Base-by-base conservation (phyloP, 2,329 filamentous ascomycete species). In the Ophiostoma populinum region DNA sequence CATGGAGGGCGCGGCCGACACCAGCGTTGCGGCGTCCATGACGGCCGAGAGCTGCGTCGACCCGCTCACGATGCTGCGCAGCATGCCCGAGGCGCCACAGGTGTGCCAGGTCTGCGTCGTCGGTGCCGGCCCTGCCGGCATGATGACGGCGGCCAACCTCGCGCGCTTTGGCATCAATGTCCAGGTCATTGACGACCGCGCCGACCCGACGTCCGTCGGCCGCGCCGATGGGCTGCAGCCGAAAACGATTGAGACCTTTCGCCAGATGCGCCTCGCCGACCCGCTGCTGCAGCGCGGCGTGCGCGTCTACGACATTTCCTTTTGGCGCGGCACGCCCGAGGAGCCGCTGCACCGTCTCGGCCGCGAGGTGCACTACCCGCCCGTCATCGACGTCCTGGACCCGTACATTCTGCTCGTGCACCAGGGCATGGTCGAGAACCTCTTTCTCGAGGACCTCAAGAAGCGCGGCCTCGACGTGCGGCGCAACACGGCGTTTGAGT, bases 161-260 rank as follows among this genome's bases (percentile, higher is more conserved):
- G 62, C 64, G 12, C 63, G 70, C 3, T 73, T 67, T 45, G 70
- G 70, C 11, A 65, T 75, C 40, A 39, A 32, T 28, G 18, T 39
- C 11, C 19, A 36, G 10, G 26, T 27, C 27, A 26, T 35, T 31
- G 31, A 36, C 28, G 26, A 16, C 35, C 42, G 29, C 39, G 46
- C 37, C 47, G 36, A 30, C 21, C 19, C 19, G n/a, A 36, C 43
- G 65, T 69, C 46, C 46, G 24, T 36, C 46, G 43, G 61, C 46
- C 66, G 63, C 51, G 76, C 76, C 42, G 79, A 83, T 51, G 78
- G 78, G 26, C 58, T 83, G 35, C 78, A 83, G 47, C 78, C 78
- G 29, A 83, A 83, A 55, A 78, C 76, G 1, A 80, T 85, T 46
- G 78, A 83, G 56, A 83, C 78, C 0, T 67, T 82, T 46, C 67